Conservation (phyloP, 2,329 filamentous ascomycete species). For the Aspergillus phoenicis region DNA sequence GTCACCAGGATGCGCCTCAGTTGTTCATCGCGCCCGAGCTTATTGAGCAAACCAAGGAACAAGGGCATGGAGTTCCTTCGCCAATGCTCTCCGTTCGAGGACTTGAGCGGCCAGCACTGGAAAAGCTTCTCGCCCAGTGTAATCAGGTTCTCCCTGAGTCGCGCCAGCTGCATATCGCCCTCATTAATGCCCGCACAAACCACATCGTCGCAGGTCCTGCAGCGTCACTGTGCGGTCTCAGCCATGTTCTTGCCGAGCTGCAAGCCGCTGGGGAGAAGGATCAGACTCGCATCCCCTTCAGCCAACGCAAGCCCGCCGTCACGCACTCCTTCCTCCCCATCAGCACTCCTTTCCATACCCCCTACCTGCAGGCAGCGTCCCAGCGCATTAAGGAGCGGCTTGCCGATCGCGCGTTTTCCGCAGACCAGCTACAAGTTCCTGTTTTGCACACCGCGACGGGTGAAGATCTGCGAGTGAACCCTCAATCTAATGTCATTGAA, state of each 20-base stretch:
- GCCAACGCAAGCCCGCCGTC: conserved; percentile 31
- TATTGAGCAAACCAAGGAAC: conserved; percentile 17
- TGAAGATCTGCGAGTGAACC: background rate
- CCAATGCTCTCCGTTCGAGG: background rate
- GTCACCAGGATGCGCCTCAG: conserved; percentile 23
- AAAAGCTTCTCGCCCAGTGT: background rate
- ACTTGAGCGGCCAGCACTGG: background rate
- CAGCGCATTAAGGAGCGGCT: background rate
- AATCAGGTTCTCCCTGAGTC: background rate
- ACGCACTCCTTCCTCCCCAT: conserved; percentile 42
- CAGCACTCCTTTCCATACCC: conserved; percentile 41
- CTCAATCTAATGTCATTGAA: background rate
- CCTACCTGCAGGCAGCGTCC: background rate
- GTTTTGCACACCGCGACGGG: background rate
- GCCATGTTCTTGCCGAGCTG: background rate
- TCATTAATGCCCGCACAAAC: background rate
- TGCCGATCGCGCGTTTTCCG: background rate
- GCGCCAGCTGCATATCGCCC: background rate
- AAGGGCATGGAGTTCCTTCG: conserved; percentile 19
- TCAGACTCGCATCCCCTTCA: conserved; percentile 30
- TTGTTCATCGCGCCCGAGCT: conserved; percentile 14
- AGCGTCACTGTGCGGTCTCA: conserved; percentile 14
- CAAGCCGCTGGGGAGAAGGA: background rate
- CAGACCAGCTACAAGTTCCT: background rate
- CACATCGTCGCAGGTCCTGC: conserved; percentile 28